These are phyloP conservation scores for Neurospora sp. DNA, from an alignment of 495 filamentous ascomycete genomes.

Conservation along the genomic window DNA sequence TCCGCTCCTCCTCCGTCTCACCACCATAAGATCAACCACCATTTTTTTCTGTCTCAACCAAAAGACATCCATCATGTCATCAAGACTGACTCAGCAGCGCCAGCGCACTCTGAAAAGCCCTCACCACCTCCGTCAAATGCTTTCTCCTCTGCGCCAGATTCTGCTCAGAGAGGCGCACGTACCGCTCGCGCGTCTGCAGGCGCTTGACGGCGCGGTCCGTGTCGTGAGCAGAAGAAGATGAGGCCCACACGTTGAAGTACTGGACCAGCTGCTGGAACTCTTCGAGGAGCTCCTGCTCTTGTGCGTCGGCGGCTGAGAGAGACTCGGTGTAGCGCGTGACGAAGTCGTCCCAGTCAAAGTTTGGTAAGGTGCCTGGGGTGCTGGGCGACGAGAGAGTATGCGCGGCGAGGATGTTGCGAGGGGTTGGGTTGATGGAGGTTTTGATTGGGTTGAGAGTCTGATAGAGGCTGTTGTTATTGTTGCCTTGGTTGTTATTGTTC, in stretches of 20 bases:
- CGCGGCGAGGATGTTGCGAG: not conserved
- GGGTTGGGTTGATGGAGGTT: not conserved
- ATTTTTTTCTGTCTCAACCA: not conserved
- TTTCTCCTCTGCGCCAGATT: constrained; percentile 58
- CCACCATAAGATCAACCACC: not conserved
- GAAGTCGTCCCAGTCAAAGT: constrained; percentile 60
- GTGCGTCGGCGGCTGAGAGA: constrained; percentile 46
- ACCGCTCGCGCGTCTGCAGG: constrained; percentile 64
- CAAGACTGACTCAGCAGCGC: constrained; percentile 44
- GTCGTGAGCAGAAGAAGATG: constrained; percentile 55
- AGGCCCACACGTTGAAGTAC: constrained; percentile 64
- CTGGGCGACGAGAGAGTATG: constrained; percentile 20
- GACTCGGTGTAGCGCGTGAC: constrained; percentile 50
- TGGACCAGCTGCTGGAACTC: constrained; percentile 55
- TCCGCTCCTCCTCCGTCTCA: not conserved
- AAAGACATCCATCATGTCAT: not conserved
- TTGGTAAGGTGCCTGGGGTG: constrained; percentile 33
- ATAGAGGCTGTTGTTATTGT: not conserved
- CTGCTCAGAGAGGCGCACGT: constrained; percentile 60
- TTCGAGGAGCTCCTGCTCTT: constrained; percentile 51
- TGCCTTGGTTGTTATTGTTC: constrained; percentile 9
- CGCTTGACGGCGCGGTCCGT: constrained; percentile 63
- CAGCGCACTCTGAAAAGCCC: constrained; percentile 71
- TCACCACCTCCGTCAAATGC: constrained; percentile 67
- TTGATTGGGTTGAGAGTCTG: not conserved